Evolutionary conservation across 805 yeast species (phyloP).

Genomic region (Spathaspora passalidarum): DNA sequence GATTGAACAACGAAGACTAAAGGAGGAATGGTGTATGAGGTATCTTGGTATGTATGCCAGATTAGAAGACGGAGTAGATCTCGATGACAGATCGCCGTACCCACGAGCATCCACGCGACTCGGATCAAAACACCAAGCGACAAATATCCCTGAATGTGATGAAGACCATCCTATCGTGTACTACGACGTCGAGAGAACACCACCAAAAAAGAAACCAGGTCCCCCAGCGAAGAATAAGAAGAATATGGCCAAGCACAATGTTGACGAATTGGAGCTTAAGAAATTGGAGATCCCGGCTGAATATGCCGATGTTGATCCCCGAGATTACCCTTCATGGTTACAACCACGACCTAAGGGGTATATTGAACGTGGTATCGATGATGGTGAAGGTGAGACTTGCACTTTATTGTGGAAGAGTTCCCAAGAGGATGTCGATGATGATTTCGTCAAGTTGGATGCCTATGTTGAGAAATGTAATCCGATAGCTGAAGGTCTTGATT

Average conservation of each 20-base stretch:
- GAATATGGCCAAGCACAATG: slow-evolving; percentile 16
- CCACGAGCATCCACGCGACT: slow-evolving; percentile 77
- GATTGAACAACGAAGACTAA: slow-evolving; percentile 45
- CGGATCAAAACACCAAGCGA: slow-evolving; percentile 72
- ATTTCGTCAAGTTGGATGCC: slow-evolving; percentile 41
- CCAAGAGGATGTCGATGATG: slow-evolving; percentile 21
- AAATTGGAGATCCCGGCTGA: slow-evolving; percentile 48
- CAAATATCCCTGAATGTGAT: slow-evolving; percentile 62
- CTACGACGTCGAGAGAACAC: slow-evolving; percentile 43
- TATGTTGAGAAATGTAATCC: slow-evolving; percentile 56
- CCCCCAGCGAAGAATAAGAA: slow-evolving; percentile 14
- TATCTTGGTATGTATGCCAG: slow-evolving; percentile 74
- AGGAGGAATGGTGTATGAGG: slow-evolving; percentile 80
- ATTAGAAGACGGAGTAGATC: slow-evolving; percentile 73
- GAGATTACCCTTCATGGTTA: slow-evolving; percentile 68
- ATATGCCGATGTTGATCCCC: slow-evolving; percentile 35
- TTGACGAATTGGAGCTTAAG: slow-evolving; percentile 13
- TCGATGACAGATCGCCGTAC: slow-evolving; percentile 69
- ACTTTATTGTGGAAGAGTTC: slow-evolving; percentile 66
- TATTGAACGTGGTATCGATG: slow-evolving; percentile 78
- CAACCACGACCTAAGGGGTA: slow-evolving; percentile 79
- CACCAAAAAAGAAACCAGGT: slow-evolving; percentile 10
- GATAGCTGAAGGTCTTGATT: slow-evolving; percentile 51
- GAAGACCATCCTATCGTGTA: slow-evolving; percentile 61
- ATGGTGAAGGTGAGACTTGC: slow-evolving; percentile 47